These are phyloP conservation scores for Biancaea sappan DNA, from an alignment of 306 rosid species.

Conservation along the genomic window DNA sequence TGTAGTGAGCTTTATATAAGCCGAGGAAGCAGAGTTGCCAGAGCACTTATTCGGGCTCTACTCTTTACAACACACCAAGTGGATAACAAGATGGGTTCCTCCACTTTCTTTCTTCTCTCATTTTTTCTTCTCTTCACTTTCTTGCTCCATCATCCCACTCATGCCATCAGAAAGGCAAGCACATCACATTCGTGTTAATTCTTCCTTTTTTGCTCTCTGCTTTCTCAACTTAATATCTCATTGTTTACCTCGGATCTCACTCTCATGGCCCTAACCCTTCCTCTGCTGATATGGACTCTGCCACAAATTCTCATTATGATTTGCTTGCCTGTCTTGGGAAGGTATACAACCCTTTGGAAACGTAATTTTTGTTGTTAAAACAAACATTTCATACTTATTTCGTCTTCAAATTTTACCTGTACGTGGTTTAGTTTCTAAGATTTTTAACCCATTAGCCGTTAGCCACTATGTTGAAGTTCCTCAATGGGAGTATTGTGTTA, in stretches of 20 bases:
- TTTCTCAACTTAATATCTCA: not conserved
- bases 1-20: no score
- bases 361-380: no score
- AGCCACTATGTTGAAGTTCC: no score
- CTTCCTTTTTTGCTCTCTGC: not conserved
- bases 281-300: conserved; percentile 34
- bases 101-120: not conserved
- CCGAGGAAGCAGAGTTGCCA: no score
- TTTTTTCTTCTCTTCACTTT: conserved; percentile 2
- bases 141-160: not conserved
- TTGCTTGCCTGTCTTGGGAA: conserved; percentile 30
- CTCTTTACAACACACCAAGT: not conserved
- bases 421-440: no score
- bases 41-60: not conserved
- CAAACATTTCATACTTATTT: no score
- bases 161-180: conserved; percentile 25
- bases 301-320: conserved; percentile 39
- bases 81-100: not conserved
- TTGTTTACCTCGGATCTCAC: conserved; percentile 35
- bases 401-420: no score
- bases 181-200: no score
- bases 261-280: conserved; percentile 48
- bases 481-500: no score
- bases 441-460: no score
- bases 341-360: no score